Conservation (phyloP, 345 rosid species). For the Cardamine resedifolia region DNA sequence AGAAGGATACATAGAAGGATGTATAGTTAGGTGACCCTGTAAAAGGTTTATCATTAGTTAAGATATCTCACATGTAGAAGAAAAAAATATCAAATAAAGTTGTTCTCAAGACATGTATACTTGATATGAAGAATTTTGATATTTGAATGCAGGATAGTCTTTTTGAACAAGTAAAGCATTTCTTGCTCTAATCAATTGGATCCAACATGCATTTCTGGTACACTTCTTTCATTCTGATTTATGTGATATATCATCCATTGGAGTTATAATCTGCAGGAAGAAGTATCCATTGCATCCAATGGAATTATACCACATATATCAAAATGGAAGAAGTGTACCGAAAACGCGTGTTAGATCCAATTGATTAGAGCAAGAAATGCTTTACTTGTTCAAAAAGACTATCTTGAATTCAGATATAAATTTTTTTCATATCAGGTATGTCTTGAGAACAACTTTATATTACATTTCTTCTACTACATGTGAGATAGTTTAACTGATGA, state of each 20-base stretch:
- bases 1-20: constrained; percentile 37
- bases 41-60: constrained; percentile 19
- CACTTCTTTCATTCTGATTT: constrained; percentile 46
- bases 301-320: constrained; percentile 45
- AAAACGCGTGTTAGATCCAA: constrained; percentile 46
- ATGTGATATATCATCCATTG: constrained; percentile 45
- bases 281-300: too few species aligned
- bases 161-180: constrained; percentile 45
- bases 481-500: constrained; percentile 17
- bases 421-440: constrained; percentile 35
- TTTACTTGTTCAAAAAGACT: constrained; percentile 40
- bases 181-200: constrained; percentile 50
- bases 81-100: background rate
- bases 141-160: constrained; percentile 25
- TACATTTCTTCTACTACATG: background rate
- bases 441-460: background rate
- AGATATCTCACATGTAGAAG: constrained; percentile 1
- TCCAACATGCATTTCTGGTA: constrained; percentile 42
- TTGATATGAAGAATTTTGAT: constrained; percentile 19
- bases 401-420: constrained; percentile 17
- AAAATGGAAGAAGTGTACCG: constrained; percentile 42
- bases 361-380: constrained; percentile 52
- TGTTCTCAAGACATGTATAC: constrained; percentile 29
- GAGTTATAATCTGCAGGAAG: too few species aligned
- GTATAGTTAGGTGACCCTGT: constrained; percentile 58